A percentile compares a stretch with the other conserved stretches of the same genome.
Evolutionary conservation across 2,329 filamentous ascomycete genomes (phyloP).

Genomic region (Ceratocystis smalleyi): DNA sequence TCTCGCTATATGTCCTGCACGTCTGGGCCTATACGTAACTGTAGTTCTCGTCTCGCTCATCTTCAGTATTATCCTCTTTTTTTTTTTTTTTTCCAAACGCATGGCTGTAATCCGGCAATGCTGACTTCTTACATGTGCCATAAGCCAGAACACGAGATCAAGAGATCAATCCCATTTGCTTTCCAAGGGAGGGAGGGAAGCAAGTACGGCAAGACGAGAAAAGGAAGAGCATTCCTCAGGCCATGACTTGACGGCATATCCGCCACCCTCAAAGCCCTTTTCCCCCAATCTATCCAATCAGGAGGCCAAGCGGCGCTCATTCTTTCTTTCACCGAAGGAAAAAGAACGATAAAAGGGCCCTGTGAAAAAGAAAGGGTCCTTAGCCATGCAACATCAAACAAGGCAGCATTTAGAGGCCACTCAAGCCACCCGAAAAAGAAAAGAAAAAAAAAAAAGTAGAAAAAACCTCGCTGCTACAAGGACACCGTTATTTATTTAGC

Average conservation of each 20-base stretch:
- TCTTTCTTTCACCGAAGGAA: not conserved
- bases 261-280: not conserved
- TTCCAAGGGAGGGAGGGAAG: not conserved
- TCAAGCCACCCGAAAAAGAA: not conserved
- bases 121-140: not conserved
- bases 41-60: not conserved
- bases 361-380: not conserved
- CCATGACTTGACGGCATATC: conserved; percentile 1
- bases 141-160: not conserved
- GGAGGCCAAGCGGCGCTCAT: not conserved
- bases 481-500: not conserved
- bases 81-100: too few species aligned
- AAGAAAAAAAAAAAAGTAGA: not conserved
- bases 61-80: not conserved
- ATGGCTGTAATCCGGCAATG: not conserved
- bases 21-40: too few species aligned
- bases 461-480: not conserved
- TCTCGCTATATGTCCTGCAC: too few species aligned
- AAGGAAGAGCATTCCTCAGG: not conserved
- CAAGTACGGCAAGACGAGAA: not conserved
- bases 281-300: not conserved
- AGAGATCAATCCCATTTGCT: not conserved
- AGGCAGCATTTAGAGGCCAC: not conserved
- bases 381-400: not conserved
- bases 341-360: not conserved